Evolutionary conservation across 192 early-diverging fungal genomes (phyloP), one percentile per base, ranked within the genome.

Genomic region (Entophlyctis helioformis): DNA sequence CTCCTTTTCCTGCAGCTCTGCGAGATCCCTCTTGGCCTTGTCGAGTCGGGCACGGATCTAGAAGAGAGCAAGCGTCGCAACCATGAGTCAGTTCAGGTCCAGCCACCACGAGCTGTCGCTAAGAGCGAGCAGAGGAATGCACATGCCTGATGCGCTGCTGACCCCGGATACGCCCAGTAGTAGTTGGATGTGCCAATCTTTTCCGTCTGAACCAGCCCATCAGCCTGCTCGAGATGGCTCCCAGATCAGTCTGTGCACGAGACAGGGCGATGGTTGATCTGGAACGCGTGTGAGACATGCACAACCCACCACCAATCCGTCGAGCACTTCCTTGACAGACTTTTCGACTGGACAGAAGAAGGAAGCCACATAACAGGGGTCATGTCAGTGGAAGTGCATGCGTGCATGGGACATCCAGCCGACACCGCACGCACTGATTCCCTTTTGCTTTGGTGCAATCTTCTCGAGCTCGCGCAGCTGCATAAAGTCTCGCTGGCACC

Each of bases 131-230:
- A 31, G 1, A 39, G 12, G 20, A 41, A 19, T 27, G 23, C 32
- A 15, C 63, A 42, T 41, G 78, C 72, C 19, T 66, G 50, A 59
- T 75, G 63, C 29, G 64, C 53, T 3, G 71, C 71, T 13, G 80
- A 71, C 44, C 78, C 80, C 3, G 87, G 87, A 51, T 86, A 93
- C n/a, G 85, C 77, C 90, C 90, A 93, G 53, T 64, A 93, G 51
- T 83, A 93, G 51, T 93, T 93, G 18, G 86, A 87, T 13, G 80
- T 80, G 2, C 87, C 90, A 41, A 93, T 87, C 58, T 87, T 93
- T 46, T 93, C 90, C 19, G 60, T 60, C 20, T 69, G 72, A 9
- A 88, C 86, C 15, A 89, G 50, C 18, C 68, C 71, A 61, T 93
- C 90, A 51, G 85, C 78, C 63, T 66, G 27, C 10, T 37, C 9